phyloP scores from a whole-genome alignment of 352 stramenopile species.

The Peronosclerospora sorghi region DNA sequence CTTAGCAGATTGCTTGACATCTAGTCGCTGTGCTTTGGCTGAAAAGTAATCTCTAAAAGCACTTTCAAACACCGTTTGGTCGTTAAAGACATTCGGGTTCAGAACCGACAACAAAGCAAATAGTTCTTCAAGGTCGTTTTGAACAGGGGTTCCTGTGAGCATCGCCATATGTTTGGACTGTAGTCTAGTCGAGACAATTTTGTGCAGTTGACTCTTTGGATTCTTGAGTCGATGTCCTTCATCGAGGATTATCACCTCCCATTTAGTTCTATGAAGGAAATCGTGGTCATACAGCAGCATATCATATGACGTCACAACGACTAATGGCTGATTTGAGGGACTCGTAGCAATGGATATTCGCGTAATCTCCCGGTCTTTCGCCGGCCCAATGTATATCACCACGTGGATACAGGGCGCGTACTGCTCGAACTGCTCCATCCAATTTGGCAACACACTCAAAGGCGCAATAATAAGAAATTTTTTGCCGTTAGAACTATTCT shows the following conservation, averaged over 20 bases:
- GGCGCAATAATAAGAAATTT: slow-evolving; percentile 55
- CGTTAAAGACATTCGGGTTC: slow-evolving; percentile 80
- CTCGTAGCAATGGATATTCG: slow-evolving; percentile 14
- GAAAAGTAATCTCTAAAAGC: slow-evolving; percentile 56
- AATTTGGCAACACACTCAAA: slow-evolving; percentile 75
- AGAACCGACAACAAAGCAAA: slow-evolving; percentile 66
- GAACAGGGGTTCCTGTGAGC: slow-evolving; percentile 80
- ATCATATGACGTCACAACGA: slow-evolving; percentile 71
- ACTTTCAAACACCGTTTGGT: slow-evolving; percentile 37
- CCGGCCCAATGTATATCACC: slow-evolving; percentile 43
- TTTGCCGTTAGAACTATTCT: background rate
- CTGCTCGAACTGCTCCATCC: slow-evolving; percentile 67
- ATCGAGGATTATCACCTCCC: slow-evolving; percentile 70
- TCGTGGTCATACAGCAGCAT: slow-evolving; percentile 46
- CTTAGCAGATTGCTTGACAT: slow-evolving; percentile 12
- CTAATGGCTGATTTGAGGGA: slow-evolving; percentile 17
- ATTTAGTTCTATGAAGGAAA: slow-evolving; percentile 39
- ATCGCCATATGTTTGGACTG: slow-evolving; percentile 38
- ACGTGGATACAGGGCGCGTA: slow-evolving; percentile 48
- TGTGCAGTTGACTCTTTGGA: slow-evolving; percentile 39
- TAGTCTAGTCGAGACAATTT: slow-evolving; percentile 30
- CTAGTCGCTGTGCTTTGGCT: slow-evolving; percentile 43
- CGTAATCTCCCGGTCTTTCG: slow-evolving; percentile 29
- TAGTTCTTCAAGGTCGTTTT: slow-evolving; percentile 80
- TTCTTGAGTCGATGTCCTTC: slow-evolving; percentile 88